These are phyloP conservation scores for Fusarium domesticum DNA, from an alignment of 2,329 filamentous ascomycete genomes.

Conservation along the genomic window DNA sequence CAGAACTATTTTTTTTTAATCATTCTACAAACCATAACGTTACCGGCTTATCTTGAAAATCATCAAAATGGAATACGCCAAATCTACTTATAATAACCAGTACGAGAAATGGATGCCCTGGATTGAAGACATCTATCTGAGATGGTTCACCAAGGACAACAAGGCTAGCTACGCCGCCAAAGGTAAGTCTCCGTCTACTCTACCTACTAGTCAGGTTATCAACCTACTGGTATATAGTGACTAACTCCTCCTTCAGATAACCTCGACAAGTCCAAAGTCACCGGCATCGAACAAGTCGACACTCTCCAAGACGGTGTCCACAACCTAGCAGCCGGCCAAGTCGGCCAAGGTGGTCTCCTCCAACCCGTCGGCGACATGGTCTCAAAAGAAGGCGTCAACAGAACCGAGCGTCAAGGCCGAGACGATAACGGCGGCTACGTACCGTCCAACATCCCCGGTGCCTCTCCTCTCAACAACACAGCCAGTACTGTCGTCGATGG, in stretches of 20 bases:
- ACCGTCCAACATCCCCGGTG: conserved; percentile 31
- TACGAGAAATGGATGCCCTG: conserved; percentile 76
- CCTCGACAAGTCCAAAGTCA: conserved; percentile 68
- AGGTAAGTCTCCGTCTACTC: conserved; percentile 43
- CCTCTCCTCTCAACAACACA: conserved; percentile 26
- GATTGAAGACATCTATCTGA: conserved; percentile 70
- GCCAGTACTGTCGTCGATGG: conserved; percentile 31
- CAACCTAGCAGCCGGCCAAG: conserved; percentile 58
- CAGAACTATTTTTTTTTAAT: too few species aligned
- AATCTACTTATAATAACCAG: conserved; percentile 65
- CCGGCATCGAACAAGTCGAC: conserved; percentile 64
- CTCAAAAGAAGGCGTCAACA: conserved; percentile 64
- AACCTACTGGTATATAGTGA: rapidly evolving
- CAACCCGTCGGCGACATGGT: conserved; percentile 61
- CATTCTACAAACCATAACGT: neutral
- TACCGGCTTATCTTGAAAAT: neutral
- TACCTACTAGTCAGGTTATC: neutral
- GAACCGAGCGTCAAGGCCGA: conserved; percentile 61
- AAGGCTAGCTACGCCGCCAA: conserved; percentile 70
- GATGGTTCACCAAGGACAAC: conserved; percentile 74
- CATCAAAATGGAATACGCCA: conserved; percentile 51
- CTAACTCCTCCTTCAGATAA: too few species aligned
- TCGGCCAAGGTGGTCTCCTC: conserved; percentile 65
- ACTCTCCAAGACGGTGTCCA: conserved; percentile 66
- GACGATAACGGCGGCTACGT: conserved; percentile 56